phyloP scores from a whole-genome alignment of 257 asterid genomes.

The Ligustrum vulgare region DNA sequence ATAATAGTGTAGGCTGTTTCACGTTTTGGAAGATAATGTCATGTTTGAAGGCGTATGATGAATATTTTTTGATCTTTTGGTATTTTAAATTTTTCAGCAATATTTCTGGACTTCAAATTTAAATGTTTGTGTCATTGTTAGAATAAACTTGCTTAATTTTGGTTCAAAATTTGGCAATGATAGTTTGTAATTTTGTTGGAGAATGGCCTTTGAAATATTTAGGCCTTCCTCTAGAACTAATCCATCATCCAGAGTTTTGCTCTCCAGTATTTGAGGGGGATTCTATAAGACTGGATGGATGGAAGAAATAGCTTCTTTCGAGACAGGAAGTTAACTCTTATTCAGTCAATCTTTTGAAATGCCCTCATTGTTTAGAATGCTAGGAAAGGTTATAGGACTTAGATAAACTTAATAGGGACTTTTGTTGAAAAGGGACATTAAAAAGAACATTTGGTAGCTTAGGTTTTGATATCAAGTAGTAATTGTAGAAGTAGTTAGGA shows the following conservation, averaged over 20 bases:
- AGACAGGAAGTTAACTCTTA: not conserved
- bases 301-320: not conserved
- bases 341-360: not conserved
- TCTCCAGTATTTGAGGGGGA: not conserved
- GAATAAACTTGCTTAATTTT: not conserved
- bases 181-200: not conserved
- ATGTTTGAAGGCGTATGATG: not conserved
- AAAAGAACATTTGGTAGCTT: not conserved
- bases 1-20: not conserved
- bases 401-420: not conserved
- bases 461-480: not conserved
- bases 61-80: not conserved
- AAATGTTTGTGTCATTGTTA: not conserved
- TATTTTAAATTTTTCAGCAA: not conserved
- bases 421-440: not conserved
- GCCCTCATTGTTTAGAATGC: not conserved
- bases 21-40: not conserved
- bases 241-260: not conserved
- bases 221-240: not conserved
- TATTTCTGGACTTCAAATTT: not conserved
- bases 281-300: no score
- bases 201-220: not conserved
- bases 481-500: not conserved
- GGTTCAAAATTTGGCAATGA: not conserved
- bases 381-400: not conserved